Evolutionary conservation across 768 basidiomycete genomes (phyloP).

Genomic region (Hygrocybe coccinea): DNA sequence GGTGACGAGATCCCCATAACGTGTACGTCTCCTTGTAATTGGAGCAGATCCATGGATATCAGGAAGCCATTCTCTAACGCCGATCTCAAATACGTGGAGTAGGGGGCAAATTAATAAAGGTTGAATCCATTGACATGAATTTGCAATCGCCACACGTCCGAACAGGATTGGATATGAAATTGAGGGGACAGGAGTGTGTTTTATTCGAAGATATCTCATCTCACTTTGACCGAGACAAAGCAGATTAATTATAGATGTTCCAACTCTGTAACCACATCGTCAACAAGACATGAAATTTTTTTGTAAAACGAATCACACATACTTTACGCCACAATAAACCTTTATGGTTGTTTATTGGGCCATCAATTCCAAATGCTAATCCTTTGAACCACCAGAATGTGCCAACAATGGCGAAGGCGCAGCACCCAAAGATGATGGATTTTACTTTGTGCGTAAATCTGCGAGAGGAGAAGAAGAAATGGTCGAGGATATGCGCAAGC

Average conservation of each 20-base stretch:
- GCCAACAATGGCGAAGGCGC: slow-evolving; percentile 55
- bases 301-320: slow-evolving; percentile 13
- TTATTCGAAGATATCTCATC: background rate
- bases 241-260: slow-evolving; percentile 7
- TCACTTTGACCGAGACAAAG: background rate
- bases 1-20: too few relatives aligned
- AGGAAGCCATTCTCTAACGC: too few relatives aligned
- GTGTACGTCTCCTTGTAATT: too few relatives aligned
- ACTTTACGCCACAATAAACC: slow-evolving; percentile 76
- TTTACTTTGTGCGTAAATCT: slow-evolving; percentile 63
- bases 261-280: background rate
- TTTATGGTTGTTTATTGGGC: slow-evolving; percentile 74
- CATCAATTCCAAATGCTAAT: slow-evolving; percentile 88
- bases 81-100: too few relatives aligned
- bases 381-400: slow-evolving; percentile 95
- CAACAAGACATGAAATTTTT: too few relatives aligned
- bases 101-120: too few relatives aligned
- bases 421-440: slow-evolving; percentile 61
- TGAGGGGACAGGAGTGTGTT: too few relatives aligned
- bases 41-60: too few relatives aligned
- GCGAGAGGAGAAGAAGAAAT: slow-evolving; percentile 81
- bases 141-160: too few relatives aligned
- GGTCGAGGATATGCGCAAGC: slow-evolving; percentile 86
- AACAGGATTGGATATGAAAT: too few relatives aligned
- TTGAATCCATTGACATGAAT: too few relatives aligned